Percentiles rank a stretch among this genome's conserved stretches.
Conservation (phyloP, 176 grass and related monocot genomes). For the Paspalum notatum region DNA sequence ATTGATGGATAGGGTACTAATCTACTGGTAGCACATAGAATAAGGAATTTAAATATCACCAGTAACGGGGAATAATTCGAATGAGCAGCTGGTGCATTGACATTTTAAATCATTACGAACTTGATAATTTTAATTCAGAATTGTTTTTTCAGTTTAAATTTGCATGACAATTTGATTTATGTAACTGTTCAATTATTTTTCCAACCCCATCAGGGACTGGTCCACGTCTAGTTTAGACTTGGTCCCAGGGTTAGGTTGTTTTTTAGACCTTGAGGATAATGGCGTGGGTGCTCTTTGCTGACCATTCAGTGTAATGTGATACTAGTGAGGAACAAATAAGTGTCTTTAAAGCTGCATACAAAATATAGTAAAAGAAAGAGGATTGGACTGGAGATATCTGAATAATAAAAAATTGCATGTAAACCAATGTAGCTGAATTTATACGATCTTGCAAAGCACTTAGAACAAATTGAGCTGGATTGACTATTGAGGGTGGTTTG, state of each 20-base stretch:
- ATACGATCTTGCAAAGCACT: neutral
- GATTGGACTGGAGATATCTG: neutral
- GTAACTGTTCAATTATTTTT: neutral
- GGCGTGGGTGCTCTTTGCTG: neutral
- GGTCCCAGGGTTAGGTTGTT: neutral
- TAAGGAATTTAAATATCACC: neutral
- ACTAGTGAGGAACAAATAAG: neutral
- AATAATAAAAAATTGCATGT: neutral
- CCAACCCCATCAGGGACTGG: neutral
- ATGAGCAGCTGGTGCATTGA: neutral
- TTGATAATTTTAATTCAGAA: neutral
- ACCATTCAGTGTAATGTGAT: neutral
- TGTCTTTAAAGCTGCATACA: neutral
- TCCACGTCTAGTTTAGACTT: neutral
- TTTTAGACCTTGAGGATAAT: neutral
- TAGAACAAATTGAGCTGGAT: conserved; percentile 3
- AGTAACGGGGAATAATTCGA: neutral
- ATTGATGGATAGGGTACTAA: conserved; percentile 4
- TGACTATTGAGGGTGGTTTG: neutral
- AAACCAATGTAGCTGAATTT: conserved; percentile 17
- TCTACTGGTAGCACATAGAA: neutral
- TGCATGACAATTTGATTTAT: neutral
- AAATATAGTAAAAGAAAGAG: conserved; percentile 16
- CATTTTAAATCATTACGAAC: neutral
- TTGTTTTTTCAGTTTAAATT: neutral